Evolutionary conservation across 2,329 filamentous ascomycete genomes (phyloP), one percentile per base, ranked within the genome.

Genomic region (Lecanosticta acicola): DNA sequence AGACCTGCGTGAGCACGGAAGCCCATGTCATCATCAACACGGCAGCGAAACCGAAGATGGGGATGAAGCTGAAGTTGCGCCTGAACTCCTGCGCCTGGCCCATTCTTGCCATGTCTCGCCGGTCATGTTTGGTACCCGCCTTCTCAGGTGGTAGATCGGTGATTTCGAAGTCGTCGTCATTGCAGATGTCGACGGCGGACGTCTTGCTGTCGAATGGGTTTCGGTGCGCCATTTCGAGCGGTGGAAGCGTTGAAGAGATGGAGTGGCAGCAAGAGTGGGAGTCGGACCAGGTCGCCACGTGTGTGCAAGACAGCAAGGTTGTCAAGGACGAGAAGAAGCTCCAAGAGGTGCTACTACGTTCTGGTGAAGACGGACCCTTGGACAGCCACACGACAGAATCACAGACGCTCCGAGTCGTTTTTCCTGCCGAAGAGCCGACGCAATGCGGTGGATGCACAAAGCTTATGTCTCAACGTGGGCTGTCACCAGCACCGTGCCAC

Each of bases 1-100:
- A 10, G 19, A 3, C 40, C 26, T 26, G 39, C 47, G 18, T 38
- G 41, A 56, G 32, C 2, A 53, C 46, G 2, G 52, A 52, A 20
- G 59, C 57, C 60, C 61, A 63, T 11, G 59, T 62, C 43, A 56
- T 58, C 53, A 60, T 62, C 35, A 63, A 40, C 2, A 59, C 54
- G 16, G 57, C 57, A 4, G 58, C 56, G 32, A 61, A 59, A 2
- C 59, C 57, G 11, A 60, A 50, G 17, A 59, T 57, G 19, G 58
- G 57, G 19, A 61, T 56, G 43, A 54, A 51, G 38, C 39, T 47
- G 49, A 54, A 54, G 37, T 54, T 51, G 3, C 51, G 46, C 41
- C 39, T 41, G 35, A 55, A 44, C n/a, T 55, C 50, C 40, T 57
- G 54, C 32, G 38, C 32, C 44, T 55, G 46, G 19, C 54, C 54